Evolutionary conservation across 2,329 filamentous ascomycete genomes (phyloP), one percentile per base, ranked within the genome.

Genomic region (Alternaria ethzedia): DNA sequence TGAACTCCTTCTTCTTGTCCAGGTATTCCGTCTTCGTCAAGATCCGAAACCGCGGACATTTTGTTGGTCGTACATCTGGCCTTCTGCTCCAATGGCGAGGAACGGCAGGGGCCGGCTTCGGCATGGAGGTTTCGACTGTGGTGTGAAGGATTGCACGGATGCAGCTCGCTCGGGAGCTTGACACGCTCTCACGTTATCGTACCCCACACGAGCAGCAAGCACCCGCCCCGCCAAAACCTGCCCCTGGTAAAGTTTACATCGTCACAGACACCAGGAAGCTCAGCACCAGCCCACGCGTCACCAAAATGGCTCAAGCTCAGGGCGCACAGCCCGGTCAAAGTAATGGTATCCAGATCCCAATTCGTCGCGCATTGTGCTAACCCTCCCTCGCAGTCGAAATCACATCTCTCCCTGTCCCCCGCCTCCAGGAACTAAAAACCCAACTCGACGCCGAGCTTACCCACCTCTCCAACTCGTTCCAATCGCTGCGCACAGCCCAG

Each of bases 391-490:
- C 57, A 80, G 79, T 92, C 71, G 89, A 92, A 77, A 85, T 99
- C 74, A 89, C 90, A 73, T 89, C 87, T 65, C 90, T 99, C 75
- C 91, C 91, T 73, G 86, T 90, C 25, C 92, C 93, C 70, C 95
- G 97, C 82, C 91, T 99, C 70, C 90, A 89, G 71, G 89, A 93
- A 73, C 90, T 99, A 71, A 97, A 99, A 86, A 94, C 96, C 81
- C 95, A 97, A 80, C 90, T 99, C 70, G 95, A 97, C 80, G 91
- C 96, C 75, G 96, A 99, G 82, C 90, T 99, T 69, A 93, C 97
- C 79, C 95, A 98, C 83, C 88, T 99, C 70, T 96, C 93, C 3
- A 88, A 85, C 61, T 98, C 96, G 10, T 97, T 97, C 83, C 87
- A 91, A 54, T 96, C 97, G 79, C 89, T 99, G 2, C 92, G 94